These are phyloP conservation scores for Saxispiralis lemnorum DNA, from an alignment of 495 filamentous ascomycete genomes.

Conservation along the genomic window DNA sequence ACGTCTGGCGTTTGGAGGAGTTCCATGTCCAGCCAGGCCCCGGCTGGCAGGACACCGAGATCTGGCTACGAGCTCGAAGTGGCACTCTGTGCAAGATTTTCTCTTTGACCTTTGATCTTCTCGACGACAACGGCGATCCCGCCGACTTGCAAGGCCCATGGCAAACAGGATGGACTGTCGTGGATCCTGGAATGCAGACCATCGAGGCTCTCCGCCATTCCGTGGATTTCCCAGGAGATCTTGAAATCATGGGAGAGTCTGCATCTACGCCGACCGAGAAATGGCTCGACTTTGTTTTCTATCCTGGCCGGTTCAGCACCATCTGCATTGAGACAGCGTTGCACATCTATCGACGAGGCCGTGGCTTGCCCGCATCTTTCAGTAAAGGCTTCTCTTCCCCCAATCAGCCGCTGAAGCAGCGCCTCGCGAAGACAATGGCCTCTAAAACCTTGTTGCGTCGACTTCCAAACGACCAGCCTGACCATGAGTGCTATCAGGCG, in stretches of 20 bases:
- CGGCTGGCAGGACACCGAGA: constrained; percentile 37
- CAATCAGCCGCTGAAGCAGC: constrained; percentile 40
- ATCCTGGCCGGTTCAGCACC: constrained; percentile 57
- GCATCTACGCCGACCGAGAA: constrained; percentile 14
- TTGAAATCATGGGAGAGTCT: constrained; percentile 2
- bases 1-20: constrained; percentile 69
- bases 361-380: constrained; percentile 3
- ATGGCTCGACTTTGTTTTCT: constrained; percentile 47
- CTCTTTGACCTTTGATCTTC: constrained; percentile 33
- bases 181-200: constrained; percentile 27
- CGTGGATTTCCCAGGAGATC: constrained; percentile 18
- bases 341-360: constrained; percentile 37
- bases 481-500: constrained; percentile 50
- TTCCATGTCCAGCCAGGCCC: constrained; percentile 47
- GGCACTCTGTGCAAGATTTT: constrained; percentile 54
- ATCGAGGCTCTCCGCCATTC: constrained; percentile 15
- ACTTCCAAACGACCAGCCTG: constrained; percentile 43
- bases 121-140: constrained; percentile 10
- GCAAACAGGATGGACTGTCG: constrained; percentile 52
- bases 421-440: constrained; percentile 52
- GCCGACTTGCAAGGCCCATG: constrained; percentile 36
- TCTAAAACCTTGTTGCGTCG: constrained; percentile 43
- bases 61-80: constrained; percentile 79
- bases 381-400: constrained; percentile 9
- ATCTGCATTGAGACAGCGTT: constrained; percentile 71